phyloP scores from a whole-genome alignment of 2,329 filamentous ascomycete species.

The Penicillium sp. region DNA sequence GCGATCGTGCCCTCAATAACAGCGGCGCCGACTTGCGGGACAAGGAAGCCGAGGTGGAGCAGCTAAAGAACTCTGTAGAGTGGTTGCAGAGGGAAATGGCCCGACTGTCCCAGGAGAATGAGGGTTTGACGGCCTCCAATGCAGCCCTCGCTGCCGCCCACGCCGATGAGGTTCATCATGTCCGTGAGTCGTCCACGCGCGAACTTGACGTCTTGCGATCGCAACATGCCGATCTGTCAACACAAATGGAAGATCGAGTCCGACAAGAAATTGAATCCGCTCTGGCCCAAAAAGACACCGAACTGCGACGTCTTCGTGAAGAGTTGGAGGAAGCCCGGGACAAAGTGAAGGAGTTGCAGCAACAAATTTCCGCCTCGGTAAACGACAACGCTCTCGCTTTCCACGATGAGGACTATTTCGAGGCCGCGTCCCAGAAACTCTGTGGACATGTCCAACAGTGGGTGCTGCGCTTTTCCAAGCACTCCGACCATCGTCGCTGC shows the following conservation, averaged over 20 bases:
- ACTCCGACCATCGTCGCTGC: conserved; percentile 87
- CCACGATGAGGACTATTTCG: conserved; percentile 91
- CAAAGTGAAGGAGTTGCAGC: conserved; percentile 59
- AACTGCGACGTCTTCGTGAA: conserved; percentile 72
- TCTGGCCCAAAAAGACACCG: conserved; percentile 76
- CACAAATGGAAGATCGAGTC: conserved; percentile 61
- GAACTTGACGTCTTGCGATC: conserved; percentile 68
- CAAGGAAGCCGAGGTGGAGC: conserved; percentile 81
- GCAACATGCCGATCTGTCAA: conserved; percentile 61
- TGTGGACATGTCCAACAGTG: conserved; percentile 96
- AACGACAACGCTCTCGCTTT: conserved; percentile 74
- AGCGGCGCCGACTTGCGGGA: conserved; percentile 71
- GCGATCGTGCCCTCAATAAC: conserved; percentile 58
- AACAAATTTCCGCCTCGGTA: conserved; percentile 57
- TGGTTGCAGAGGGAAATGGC: conserved; percentile 79
- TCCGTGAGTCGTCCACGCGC: conserved; percentile 61
- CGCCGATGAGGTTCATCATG: conserved; percentile 63
- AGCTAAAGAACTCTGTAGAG: conserved; percentile 72
- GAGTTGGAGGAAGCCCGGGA: conserved; percentile 71
- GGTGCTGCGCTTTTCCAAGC: conserved; percentile 97
- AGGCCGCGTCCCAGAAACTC: conserved; percentile 86
- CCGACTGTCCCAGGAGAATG: conserved; percentile 78
- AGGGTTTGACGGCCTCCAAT: conserved; percentile 73
- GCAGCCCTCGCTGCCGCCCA: conserved; percentile 72
- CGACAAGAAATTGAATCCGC: conserved; percentile 61